phyloP scores from a whole-genome alignment of 306 rosid species.

The Casuarina equisetifolia region DNA sequence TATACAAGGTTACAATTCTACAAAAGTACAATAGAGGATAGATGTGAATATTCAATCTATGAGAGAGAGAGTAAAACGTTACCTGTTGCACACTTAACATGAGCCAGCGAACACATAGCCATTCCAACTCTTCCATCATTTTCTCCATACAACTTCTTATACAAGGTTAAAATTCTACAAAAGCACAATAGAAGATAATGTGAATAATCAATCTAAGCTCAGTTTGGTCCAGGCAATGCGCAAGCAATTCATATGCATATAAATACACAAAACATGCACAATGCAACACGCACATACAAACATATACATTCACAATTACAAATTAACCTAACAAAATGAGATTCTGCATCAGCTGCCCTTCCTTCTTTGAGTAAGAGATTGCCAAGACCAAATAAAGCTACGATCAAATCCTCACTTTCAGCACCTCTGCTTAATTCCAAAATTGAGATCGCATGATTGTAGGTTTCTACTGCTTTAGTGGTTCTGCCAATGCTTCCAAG shows the following conservation, averaged over 20 bases:
- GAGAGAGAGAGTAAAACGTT: slow-evolving; percentile 27
- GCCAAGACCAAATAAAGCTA: slow-evolving; percentile 81
- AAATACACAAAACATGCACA: not conserved
- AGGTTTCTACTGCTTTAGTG: slow-evolving; percentile 61
- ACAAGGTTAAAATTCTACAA: slow-evolving; percentile 62
- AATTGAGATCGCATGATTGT: slow-evolving; percentile 51
- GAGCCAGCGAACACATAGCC: slow-evolving; percentile 84
- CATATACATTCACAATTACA: not conserved
- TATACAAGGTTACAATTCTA: slow-evolving; percentile 67
- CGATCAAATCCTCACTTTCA: slow-evolving; percentile 65
- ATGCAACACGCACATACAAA: not conserved
- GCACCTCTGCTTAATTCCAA: slow-evolving; percentile 73
- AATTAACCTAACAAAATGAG: slow-evolving; percentile 66
- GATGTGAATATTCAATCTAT: slow-evolving; percentile 9
- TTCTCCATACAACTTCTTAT: slow-evolving; percentile 67
- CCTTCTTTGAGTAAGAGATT: slow-evolving; percentile 81
- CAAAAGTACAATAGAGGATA: not conserved
- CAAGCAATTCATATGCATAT: slow-evolving; percentile 17
- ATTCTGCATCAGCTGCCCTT: slow-evolving; percentile 66
- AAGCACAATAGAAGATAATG: slow-evolving; percentile 18
- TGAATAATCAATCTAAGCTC: slow-evolving; percentile 18
- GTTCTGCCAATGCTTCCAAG: slow-evolving; percentile 60
- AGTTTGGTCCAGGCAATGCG: not conserved
- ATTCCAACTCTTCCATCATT: slow-evolving; percentile 84
- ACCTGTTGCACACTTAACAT: slow-evolving; percentile 82